Conservation (phyloP, 2,329 filamentous ascomycete genomes). For the Aspergillus quadrilineatus region DNA sequence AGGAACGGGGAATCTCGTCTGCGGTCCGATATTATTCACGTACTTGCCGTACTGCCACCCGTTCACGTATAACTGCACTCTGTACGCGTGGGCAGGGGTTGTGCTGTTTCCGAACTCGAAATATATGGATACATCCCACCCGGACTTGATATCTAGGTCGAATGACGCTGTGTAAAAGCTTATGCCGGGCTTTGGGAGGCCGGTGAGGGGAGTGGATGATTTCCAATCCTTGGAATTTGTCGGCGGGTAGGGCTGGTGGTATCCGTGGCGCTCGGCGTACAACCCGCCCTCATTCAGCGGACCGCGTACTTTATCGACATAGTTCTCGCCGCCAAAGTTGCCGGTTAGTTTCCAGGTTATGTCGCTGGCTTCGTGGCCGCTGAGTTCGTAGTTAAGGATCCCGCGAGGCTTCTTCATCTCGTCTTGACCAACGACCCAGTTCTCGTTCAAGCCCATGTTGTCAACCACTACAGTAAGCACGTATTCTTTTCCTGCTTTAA, state of each 20-base stretch:
- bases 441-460: slow-evolving; percentile 69
- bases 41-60: slow-evolving; percentile 73
- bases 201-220: slow-evolving; percentile 38
- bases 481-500: slow-evolving; percentile 54
- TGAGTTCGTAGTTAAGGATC: slow-evolving; percentile 48
- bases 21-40: slow-evolving; percentile 71
- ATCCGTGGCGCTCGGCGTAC: slow-evolving; percentile 56
- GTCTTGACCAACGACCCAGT: slow-evolving; percentile 60
- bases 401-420: slow-evolving; percentile 60
- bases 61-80: slow-evolving; percentile 69
- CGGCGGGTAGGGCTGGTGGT: slow-evolving; percentile 53
- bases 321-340: slow-evolving; percentile 58
- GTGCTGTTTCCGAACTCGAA: slow-evolving; percentile 49
- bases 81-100: slow-evolving; percentile 57
- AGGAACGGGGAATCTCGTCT: slow-evolving; percentile 69
- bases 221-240: slow-evolving; percentile 30
- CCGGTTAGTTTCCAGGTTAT: slow-evolving; percentile 59
- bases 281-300: slow-evolving; percentile 60
- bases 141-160: slow-evolving; percentile 51
- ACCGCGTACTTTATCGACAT: slow-evolving; percentile 52
- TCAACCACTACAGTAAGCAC: slow-evolving; percentile 70
- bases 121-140: slow-evolving; percentile 57
- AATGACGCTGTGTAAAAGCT: slow-evolving; percentile 55
- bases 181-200: slow-evolving; percentile 49
- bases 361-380: slow-evolving; percentile 35